These are phyloP conservation scores for Xanthoconium separans DNA, from an alignment of 1,284 basidiomycete genomes.

Conservation along the genomic window DNA sequence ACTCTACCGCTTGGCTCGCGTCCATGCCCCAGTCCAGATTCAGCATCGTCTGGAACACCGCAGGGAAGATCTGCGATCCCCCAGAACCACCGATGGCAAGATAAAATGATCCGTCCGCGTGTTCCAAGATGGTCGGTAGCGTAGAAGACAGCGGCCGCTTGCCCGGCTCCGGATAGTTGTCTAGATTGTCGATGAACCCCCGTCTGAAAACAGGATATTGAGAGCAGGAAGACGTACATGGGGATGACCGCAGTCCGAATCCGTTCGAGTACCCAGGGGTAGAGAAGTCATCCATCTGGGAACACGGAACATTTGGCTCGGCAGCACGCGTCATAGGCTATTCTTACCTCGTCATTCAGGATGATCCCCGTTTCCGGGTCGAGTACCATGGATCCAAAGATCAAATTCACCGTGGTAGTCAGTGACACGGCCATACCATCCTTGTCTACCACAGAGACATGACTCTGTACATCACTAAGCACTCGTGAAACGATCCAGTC, in stretches of 20 bases:
- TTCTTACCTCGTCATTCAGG: slow-evolving; percentile 76
- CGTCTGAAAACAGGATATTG: background rate
- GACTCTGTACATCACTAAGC: slow-evolving; percentile 53
- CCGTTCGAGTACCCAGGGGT: slow-evolving; percentile 77
- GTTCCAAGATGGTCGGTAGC: slow-evolving; percentile 76
- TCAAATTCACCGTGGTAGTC: slow-evolving; percentile 84
- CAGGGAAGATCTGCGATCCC: slow-evolving; percentile 81
- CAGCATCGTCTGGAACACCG: slow-evolving; percentile 79
- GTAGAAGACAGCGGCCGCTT: slow-evolving; percentile 90
- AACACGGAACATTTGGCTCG: background rate
- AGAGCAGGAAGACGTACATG: slow-evolving; percentile 51
- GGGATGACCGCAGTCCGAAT: slow-evolving; percentile 84
- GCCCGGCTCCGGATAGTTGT: slow-evolving; percentile 83
- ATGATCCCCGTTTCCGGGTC: slow-evolving; percentile 86
- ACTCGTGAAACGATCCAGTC: background rate
- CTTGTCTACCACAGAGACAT: slow-evolving; percentile 78
- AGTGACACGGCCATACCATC: slow-evolving; percentile 84
- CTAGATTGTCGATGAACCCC: slow-evolving; percentile 35
- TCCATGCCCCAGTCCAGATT: slow-evolving; percentile 85
- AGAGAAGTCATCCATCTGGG: slow-evolving; percentile 85
- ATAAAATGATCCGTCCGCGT: slow-evolving; percentile 68
- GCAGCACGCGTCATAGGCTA: background rate
- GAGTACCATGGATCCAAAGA: slow-evolving; percentile 87
- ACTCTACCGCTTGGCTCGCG: slow-evolving; percentile 79
- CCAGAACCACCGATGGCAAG: slow-evolving; percentile 83